A percentile compares a stretch with the other conserved stretches of the same genome.
phyloP scores from a whole-genome alignment of 169 alveolate genomes.

The Plasmodium billcollinsi region DNA sequence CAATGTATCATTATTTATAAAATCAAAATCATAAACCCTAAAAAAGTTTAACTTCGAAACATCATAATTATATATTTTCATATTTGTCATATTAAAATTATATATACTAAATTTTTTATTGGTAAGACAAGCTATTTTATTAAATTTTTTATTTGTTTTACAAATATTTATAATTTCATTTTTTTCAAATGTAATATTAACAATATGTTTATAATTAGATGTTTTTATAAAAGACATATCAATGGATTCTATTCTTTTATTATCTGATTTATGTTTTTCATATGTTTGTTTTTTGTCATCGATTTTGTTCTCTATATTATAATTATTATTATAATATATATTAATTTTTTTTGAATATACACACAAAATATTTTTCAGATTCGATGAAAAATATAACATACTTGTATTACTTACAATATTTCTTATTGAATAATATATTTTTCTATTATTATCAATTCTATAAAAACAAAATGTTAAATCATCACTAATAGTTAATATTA shows the following conservation, averaged over 20 bases:
- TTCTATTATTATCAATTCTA: background rate
- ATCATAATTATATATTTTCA: slow-evolving; percentile 32
- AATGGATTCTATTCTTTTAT: background rate
- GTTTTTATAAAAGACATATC: background rate
- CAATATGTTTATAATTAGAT: slow-evolving; percentile 17
- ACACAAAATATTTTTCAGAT: slow-evolving; percentile 31
- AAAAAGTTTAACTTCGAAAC: slow-evolving; percentile 7
- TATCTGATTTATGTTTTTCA: background rate
- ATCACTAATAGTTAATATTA: slow-evolving; percentile 33
- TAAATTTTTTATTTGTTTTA: slow-evolving; percentile 2
- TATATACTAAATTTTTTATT: slow-evolving; percentile 42
- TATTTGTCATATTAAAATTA: background rate
- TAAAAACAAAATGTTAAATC: slow-evolving; percentile 37
- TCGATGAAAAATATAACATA: slow-evolving; percentile 1
- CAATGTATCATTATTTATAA: slow-evolving; percentile 18
- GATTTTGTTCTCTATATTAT: background rate
- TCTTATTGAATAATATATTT: slow-evolving; percentile 12
- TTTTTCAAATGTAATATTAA: slow-evolving; percentile 16
- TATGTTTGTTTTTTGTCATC: background rate
- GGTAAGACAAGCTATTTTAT: slow-evolving; percentile 41
- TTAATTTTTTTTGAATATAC: slow-evolving; percentile 13
- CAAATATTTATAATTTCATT: slow-evolving; percentile 28
- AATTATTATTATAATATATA: slow-evolving; percentile 15
- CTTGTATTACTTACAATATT: slow-evolving; percentile 1
- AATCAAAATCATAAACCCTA: slow-evolving; percentile 25